Evolutionary conservation across 495 filamentous ascomycete genomes (phyloP), one percentile per base, ranked within the genome.

Genomic region (Xylaria nigripes): DNA sequence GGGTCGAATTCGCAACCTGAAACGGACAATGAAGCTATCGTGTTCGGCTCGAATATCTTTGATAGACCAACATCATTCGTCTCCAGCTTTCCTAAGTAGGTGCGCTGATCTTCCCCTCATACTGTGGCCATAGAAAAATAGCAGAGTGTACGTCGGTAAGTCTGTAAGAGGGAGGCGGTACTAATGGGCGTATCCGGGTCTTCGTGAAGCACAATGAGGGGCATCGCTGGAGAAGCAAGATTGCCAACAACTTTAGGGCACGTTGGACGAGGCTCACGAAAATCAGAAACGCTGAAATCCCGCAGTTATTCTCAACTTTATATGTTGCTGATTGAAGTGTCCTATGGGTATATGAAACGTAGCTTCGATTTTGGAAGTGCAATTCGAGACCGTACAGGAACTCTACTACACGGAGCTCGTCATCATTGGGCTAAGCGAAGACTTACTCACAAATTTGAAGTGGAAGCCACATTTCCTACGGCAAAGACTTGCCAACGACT

Each of bases 61-160:
- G 0, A 67, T 46, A 0, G 68, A 72, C 76, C 76, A 82, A 63
- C 80, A 78, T 0, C 44, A 48, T 18, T 63, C 60, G 46, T 76
- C 71, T 22, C 70, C 70, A 0, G 41, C 50, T 36, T 70, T 75
- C 6, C 76, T 66, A 2, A 57, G 68, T 7, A 78, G 64, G 48
- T 71, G 76, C 0, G 78, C 78, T 19, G 70, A 75, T 6, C 53
- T 23, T 12, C 75, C 78, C 58, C 70, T 74, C 18, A 76, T 76
- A 50, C 81, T 59, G 52, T 80, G 76, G 56, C 80, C 77, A 59
- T 82, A 82, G 57, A 80, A 61, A 18, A 81, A 60, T 2, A 79
- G 59, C 7, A 76, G 71, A 22, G 64, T 68, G 42, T 38, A 56
- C 5, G 55, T 15, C 29, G 63, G 45, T 12, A 76, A 59, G 32